Evolutionary conservation across 202 grass and related monocot genomes (phyloP).

Genomic region (Setaria viridis): DNA sequence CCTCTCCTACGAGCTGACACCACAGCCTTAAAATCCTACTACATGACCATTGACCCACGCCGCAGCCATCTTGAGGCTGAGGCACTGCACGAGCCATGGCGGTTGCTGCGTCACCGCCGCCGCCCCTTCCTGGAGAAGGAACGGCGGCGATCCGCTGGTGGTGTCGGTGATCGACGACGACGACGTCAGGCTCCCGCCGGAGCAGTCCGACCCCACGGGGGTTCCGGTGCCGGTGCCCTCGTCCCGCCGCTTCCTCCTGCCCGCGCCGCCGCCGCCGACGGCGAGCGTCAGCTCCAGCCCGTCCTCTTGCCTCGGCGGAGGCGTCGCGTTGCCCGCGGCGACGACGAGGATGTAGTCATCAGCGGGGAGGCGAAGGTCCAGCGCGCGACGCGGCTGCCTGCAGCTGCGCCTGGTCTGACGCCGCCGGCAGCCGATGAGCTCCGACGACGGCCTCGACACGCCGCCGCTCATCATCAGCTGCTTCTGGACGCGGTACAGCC

Average conservation of each 20-base stretch:
- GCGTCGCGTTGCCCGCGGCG: not conserved
- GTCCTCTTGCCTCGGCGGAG: slow-evolving; percentile 36
- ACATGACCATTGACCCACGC: not conserved
- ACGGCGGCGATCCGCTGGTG: slow-evolving; percentile 8
- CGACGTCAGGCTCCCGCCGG: slow-evolving; percentile 46
- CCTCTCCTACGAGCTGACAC: slow-evolving; percentile 11
- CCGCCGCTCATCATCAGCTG: slow-evolving; percentile 64
- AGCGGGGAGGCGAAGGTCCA: slow-evolving; percentile 43
- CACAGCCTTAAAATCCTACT: slow-evolving; percentile 6
- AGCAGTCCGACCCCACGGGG: slow-evolving; percentile 38
- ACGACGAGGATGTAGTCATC: slow-evolving; percentile 44
- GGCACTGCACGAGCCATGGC: slow-evolving; percentile 58
- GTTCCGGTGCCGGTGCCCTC: not conserved
- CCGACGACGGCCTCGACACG: slow-evolving; percentile 13
- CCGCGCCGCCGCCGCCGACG: slow-evolving; percentile 35
- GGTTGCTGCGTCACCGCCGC: slow-evolving; percentile 24
- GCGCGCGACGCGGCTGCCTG: slow-evolving; percentile 44
- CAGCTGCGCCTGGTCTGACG: slow-evolving; percentile 16
- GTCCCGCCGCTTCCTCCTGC: not conserved
- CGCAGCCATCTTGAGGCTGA: slow-evolving; percentile 59
- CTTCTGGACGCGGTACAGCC: slow-evolving; percentile 82
- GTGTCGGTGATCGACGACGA: slow-evolving; percentile 45
- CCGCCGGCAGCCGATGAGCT: slow-evolving; percentile 30
- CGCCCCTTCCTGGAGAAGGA: slow-evolving; percentile 52
- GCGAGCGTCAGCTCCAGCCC: slow-evolving; percentile 80